Percentiles rank a stretch among this genome's conserved stretches.
Conservation (phyloP, 1,284 basidiomycete species). For the Hymenochaete sp. region DNA sequence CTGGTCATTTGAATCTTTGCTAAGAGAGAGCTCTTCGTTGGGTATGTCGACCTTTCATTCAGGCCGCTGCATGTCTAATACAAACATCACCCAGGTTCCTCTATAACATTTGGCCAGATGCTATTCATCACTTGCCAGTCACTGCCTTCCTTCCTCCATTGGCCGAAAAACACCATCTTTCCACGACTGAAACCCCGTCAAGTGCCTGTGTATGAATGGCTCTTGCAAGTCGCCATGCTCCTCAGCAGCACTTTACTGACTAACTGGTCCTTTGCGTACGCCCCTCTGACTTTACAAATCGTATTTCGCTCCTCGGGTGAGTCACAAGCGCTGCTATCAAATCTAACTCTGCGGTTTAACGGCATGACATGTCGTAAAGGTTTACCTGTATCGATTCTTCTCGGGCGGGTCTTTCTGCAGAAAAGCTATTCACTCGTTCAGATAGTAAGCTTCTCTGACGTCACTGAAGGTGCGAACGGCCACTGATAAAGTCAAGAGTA, state of each 20-base stretch:
- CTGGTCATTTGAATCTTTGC: slow-evolving; percentile 59
- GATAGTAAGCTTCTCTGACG: slow-evolving; percentile 36
- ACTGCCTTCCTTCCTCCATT: slow-evolving; percentile 47
- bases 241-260: slow-evolving; percentile 68
- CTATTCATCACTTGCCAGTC: slow-evolving; percentile 59
- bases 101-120: slow-evolving; percentile 81
- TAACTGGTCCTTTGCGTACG: slow-evolving; percentile 79
- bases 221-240: slow-evolving; percentile 67
- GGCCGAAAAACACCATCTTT: slow-evolving; percentile 25
- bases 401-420: slow-evolving; percentile 48
- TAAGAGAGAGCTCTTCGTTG: slow-evolving; percentile 59
- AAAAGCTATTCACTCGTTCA: slow-evolving; percentile 56
- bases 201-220: slow-evolving; percentile 70
- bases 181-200: slow-evolving; percentile 54
- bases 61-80: neutral
- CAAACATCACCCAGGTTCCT: slow-evolving; percentile 48
- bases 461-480: neutral
- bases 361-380: slow-evolving; percentile 30
- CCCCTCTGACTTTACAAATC: slow-evolving; percentile 79
- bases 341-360: slow-evolving; percentile 9
- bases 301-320: slow-evolving; percentile 82
- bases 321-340: slow-evolving; percentile 19
- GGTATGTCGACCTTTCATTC: slow-evolving; percentile 35
- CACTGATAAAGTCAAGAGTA: slow-evolving; percentile 25
- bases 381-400: slow-evolving; percentile 59